Evolutionary conservation across 2,329 filamentous ascomycete genomes (phyloP).

Genomic region (Coniosporium tulheliwenetii): DNA sequence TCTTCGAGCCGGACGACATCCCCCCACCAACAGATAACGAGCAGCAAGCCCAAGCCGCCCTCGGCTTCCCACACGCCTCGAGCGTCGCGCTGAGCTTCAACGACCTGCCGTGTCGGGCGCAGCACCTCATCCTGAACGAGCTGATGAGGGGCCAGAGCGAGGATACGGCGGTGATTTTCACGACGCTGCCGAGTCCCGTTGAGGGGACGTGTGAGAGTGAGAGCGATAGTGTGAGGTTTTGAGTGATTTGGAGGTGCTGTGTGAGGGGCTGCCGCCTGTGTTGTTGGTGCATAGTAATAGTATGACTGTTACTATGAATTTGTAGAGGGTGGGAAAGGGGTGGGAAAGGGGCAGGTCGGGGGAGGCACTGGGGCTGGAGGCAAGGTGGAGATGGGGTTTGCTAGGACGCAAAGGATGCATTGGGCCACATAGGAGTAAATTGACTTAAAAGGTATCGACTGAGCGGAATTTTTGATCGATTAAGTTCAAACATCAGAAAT

Average conservation of each 20-base stretch:
- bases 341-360: too few relatives aligned
- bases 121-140: constrained; percentile 78
- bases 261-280: constrained; percentile 58
- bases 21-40: constrained; percentile 2
- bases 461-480: background rate
- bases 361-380: too few relatives aligned
- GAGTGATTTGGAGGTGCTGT: constrained; percentile 63
- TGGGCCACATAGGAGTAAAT: too few relatives aligned
- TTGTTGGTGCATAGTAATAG: constrained; percentile 74
- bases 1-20: background rate
- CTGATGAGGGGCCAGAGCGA: constrained; percentile 53
- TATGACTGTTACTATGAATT: constrained; percentile 72
- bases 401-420: too few relatives aligned
- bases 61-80: constrained; percentile 40
- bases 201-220: constrained; percentile 62
- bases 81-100: constrained; percentile 66
- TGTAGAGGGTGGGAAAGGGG: constrained; percentile 24
- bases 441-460: too few relatives aligned
- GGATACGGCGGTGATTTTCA: constrained; percentile 66
- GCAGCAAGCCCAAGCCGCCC: constrained; percentile 7
- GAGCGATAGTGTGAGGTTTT: constrained; percentile 54
- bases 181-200: constrained; percentile 65
- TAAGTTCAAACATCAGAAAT: background rate
- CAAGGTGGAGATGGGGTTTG: too few relatives aligned
- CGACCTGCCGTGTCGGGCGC: constrained; percentile 67